These are phyloP conservation scores for Sugiyamaella floridensis DNA, from an alignment of 805 yeast species.

Conservation along the genomic window DNA sequence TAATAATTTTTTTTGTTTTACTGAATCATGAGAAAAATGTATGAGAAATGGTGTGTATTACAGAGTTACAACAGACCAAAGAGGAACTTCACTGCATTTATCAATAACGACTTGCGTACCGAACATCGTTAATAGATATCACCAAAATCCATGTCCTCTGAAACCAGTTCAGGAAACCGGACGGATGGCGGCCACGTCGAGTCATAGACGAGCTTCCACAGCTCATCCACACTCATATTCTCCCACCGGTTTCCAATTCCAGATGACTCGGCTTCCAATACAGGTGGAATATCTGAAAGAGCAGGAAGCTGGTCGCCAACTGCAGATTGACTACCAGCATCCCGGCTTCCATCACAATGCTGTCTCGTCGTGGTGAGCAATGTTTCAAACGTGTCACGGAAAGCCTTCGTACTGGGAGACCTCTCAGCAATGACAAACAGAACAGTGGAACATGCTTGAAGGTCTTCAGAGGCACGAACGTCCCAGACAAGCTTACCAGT, in stretches of 20 bases:
- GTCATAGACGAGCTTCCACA: neutral
- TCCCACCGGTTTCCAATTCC: neutral
- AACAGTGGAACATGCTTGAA: conserved; percentile 10
- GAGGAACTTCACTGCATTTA: no score
- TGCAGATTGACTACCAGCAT: no score
- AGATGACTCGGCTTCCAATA: no score
- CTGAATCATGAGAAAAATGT: no score
- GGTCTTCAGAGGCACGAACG: conserved; percentile 2
- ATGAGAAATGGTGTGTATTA: no score
- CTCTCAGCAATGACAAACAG: conserved; percentile 9
- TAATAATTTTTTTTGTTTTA: no score
- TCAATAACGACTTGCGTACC: no score
- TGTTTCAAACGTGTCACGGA: conserved; percentile 8
- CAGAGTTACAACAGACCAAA: no score
- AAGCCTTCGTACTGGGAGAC: neutral
- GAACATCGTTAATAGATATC: conserved; percentile 1
- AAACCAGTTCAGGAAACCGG: neutral
- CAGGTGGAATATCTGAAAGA: no score
- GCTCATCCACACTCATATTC: neutral
- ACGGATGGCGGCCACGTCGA: neutral
- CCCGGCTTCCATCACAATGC: neutral
- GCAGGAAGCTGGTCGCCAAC: neutral
- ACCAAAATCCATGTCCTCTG: neutral
- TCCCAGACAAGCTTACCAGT: conserved; percentile 9
- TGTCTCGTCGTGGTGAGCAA: conserved; percentile 6